Evolutionary conservation across 2,329 filamentous ascomycete genomes (phyloP).

Genomic region (Aspergillus sojae): DNA sequence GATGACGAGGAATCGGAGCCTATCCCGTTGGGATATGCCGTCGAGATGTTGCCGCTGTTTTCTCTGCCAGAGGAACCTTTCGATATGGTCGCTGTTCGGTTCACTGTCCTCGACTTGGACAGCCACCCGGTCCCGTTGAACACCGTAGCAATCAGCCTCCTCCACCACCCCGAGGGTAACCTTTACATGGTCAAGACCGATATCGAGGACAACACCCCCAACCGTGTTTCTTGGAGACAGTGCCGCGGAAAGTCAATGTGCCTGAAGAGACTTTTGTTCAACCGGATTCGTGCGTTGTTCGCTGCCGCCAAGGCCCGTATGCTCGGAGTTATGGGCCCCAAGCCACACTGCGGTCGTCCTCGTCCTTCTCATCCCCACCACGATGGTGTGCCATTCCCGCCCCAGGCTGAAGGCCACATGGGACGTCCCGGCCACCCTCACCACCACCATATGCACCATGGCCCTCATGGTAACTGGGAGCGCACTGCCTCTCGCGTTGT

Average conservation of each 20-base stretch:
- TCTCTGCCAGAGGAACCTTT: slow-evolving; percentile 33
- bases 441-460: slow-evolving; percentile 36
- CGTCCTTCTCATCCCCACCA: slow-evolving; percentile 9
- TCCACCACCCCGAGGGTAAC: slow-evolving; percentile 39
- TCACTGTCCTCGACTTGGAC: slow-evolving; percentile 50
- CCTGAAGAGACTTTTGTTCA: slow-evolving; percentile 40
- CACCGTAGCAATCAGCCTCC: slow-evolving; percentile 44
- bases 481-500: slow-evolving; percentile 45
- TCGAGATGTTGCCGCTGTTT: slow-evolving; percentile 41
- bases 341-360: slow-evolving; percentile 35
- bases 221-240: slow-evolving; percentile 45
- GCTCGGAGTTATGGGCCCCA: slow-evolving; percentile 30
- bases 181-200: slow-evolving; percentile 41
- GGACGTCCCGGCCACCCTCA: slow-evolving; percentile 25
- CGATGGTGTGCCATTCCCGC: slow-evolving; percentile 10
- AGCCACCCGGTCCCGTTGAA: slow-evolving; percentile 47
- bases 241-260: slow-evolving; percentile 46
- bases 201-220: slow-evolving; percentile 40
- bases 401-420: slow-evolving; percentile 18
- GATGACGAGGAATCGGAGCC: slow-evolving; percentile 42
- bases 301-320: slow-evolving; percentile 41
- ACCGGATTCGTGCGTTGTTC: slow-evolving; percentile 44
- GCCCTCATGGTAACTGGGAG: slow-evolving; percentile 39
- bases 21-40: slow-evolving; percentile 45
- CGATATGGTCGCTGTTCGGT: slow-evolving; percentile 43